Conservation (phyloP, 2,329 filamentous ascomycete species). For the Cladorrhinum sp. region DNA sequence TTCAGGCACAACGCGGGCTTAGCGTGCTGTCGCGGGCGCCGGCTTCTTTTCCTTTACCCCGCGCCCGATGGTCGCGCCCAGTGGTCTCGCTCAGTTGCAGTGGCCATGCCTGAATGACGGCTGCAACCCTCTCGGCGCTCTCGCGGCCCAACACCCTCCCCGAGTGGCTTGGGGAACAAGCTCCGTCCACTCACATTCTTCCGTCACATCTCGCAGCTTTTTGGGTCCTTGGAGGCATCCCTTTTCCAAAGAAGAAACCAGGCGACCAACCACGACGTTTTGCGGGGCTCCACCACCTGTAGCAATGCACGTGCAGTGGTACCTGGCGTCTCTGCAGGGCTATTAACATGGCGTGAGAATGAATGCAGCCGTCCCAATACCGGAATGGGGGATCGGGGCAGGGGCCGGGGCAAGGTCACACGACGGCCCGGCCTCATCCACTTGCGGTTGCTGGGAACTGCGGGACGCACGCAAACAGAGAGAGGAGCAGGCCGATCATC, state of each 20-base stretch:
- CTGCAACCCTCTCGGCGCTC: neutral
- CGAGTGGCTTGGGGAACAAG: slow-evolving; percentile 6
- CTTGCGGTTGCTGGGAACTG: slow-evolving; percentile 10
- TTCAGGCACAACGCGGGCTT: neutral
- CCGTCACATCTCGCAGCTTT: slow-evolving; percentile 14
- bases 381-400: slow-evolving; percentile 13
- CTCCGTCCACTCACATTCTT: slow-evolving; percentile 4
- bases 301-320: neutral
- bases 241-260: neutral
- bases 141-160: neutral
- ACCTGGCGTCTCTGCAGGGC: slow-evolving; percentile 16
- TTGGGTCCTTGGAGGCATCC: neutral
- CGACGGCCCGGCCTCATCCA: slow-evolving; percentile 17
- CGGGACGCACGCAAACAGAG: neutral
- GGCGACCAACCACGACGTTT: slow-evolving; percentile 10
- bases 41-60: neutral
- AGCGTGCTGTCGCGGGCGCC: neutral
- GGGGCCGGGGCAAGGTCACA: slow-evolving; percentile 13
- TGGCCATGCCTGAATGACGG: neutral
- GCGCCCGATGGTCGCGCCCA: neutral
- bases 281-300: slow-evolving; percentile 12
- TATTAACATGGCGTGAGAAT: slow-evolving; percentile 11
- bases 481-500: neutral
- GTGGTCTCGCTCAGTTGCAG: neutral
- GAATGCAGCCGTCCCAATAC: slow-evolving; percentile 17